phyloP scores from a whole-genome alignment of 2,329 filamentous ascomycete species.

The Thielaviopsis musarum region DNA sequence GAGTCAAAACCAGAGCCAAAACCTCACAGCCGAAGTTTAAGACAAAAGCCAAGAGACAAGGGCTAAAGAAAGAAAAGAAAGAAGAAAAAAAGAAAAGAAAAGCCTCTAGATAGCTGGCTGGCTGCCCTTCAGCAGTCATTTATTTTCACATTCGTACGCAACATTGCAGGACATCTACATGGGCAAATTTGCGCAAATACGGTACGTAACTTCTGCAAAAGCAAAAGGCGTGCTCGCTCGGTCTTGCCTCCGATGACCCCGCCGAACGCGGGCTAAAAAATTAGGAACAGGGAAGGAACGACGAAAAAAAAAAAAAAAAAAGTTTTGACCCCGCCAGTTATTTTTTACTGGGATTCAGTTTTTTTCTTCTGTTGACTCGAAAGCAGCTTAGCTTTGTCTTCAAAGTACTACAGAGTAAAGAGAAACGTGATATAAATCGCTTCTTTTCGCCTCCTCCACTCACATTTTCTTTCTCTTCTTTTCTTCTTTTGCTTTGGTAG shows the following conservation, averaged over 20 bases:
- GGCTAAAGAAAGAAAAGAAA: no score
- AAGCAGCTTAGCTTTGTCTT: not conserved
- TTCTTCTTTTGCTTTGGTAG: not conserved
- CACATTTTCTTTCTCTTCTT: not conserved
- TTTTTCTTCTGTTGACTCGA: not conserved
- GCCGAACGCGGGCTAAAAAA: constrained; percentile 4
- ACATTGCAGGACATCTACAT: not conserved
- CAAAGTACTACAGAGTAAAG: not conserved
- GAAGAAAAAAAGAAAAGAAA: no score
- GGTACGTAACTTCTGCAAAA: not conserved
- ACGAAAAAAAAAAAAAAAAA: constrained; percentile 4
- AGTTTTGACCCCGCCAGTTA: constrained; percentile 7
- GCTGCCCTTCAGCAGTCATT: no score
- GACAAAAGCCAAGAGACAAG: no score
- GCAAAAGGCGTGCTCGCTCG: not conserved
- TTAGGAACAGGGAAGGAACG: not conserved
- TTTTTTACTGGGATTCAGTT: not conserved
- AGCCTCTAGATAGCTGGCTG: no score
- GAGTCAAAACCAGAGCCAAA: no score
- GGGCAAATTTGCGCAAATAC: not conserved
- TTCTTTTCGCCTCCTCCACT: constrained; percentile 3
- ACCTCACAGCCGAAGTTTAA: no score
- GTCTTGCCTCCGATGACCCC: constrained; percentile 11
- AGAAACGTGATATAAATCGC: constrained; percentile 1
- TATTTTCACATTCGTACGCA: not conserved